phyloP scores from a whole-genome alignment of 345 rosid genomes.

The Eucalyptus regnans region DNA sequence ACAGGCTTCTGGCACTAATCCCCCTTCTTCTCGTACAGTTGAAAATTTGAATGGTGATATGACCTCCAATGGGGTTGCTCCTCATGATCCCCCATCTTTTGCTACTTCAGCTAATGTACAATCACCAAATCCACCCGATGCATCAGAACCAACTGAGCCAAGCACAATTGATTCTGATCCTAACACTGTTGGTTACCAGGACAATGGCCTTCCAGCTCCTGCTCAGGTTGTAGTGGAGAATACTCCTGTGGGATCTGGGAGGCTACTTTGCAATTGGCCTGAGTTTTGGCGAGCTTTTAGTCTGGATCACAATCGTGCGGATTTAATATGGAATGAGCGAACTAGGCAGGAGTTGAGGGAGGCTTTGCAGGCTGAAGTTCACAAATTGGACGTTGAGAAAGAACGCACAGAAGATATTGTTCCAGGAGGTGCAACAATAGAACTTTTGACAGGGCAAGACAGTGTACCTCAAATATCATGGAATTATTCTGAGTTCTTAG shows the following conservation, averaged over 20 bases:
- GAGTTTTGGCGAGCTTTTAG: constrained; percentile 99
- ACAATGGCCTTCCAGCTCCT: constrained; percentile 73
- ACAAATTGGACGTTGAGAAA: constrained; percentile 89
- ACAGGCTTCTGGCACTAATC: constrained; percentile 18
- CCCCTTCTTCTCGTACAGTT: constrained; percentile 22
- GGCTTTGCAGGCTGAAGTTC: constrained; percentile 96
- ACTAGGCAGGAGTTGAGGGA: constrained; percentile 96
- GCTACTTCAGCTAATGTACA: constrained; percentile 26
- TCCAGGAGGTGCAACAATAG: constrained; percentile 53
- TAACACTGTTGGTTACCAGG: constrained; percentile 26
- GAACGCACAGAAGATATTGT: constrained; percentile 96
- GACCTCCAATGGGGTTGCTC: constrained; percentile 27
- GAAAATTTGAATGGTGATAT: constrained; percentile 31
- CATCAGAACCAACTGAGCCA: constrained; percentile 33
- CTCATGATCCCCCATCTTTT: constrained; percentile 30
- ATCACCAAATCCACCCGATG: constrained; percentile 22
- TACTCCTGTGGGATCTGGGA: constrained; percentile 92
- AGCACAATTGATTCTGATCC: constrained; percentile 34
- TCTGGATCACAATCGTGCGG: constrained; percentile 98
- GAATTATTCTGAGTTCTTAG: constrained; percentile 95
- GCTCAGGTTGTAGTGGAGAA: constrained; percentile 96
- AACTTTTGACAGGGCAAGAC: constrained; percentile 54
- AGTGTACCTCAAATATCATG: constrained; percentile 83
- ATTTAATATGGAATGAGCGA: constrained; percentile 98
- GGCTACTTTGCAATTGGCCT: constrained; percentile 88